phyloP scores from a whole-genome alignment of 2,329 filamentous ascomycete species.

The Aspergillus caelatus region DNA sequence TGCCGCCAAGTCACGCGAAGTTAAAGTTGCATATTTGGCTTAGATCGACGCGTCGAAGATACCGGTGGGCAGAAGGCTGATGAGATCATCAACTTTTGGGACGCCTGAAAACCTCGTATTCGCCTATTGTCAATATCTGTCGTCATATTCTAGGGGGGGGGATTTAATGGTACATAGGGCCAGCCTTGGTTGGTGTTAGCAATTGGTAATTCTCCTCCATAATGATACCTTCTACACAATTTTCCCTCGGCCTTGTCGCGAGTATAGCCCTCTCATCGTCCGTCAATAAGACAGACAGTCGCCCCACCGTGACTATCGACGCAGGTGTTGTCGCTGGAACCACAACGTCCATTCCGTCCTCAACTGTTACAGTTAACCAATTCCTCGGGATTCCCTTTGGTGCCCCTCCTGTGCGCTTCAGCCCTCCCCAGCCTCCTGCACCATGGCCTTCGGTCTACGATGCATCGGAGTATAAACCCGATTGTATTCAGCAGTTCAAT shows the following conservation, averaged over 20 bases:
- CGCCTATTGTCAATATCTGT: background rate
- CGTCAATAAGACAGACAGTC: background rate
- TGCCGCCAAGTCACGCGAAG: too few species aligned
- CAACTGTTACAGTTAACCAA: slow-evolving; percentile 27
- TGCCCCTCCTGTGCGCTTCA: slow-evolving; percentile 30
- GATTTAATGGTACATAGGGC: background rate
- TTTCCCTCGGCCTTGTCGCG: background rate
- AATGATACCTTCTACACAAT: background rate
- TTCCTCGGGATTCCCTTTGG: slow-evolving; percentile 38
- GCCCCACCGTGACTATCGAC: slow-evolving; percentile 28
- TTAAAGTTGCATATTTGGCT: too few species aligned
- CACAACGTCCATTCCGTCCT: slow-evolving; percentile 26
- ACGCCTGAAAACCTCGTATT: background rate
- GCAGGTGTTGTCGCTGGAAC: slow-evolving; percentile 32
- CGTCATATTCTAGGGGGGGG: too few species aligned
- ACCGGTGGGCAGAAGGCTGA: too few species aligned
- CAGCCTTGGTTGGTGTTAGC: background rate
- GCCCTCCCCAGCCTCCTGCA: slow-evolving; percentile 21
- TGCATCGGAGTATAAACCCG: slow-evolving; percentile 27
- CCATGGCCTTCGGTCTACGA: slow-evolving; percentile 23
- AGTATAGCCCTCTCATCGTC: background rate
- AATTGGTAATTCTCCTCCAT: background rate
- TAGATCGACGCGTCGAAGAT: too few species aligned
- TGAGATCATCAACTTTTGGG: background rate
- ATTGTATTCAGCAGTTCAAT: slow-evolving; percentile 34